Base-by-base conservation (phyloP, 192 early-diverging fungal species). In the Endogone sp. region DNA sequence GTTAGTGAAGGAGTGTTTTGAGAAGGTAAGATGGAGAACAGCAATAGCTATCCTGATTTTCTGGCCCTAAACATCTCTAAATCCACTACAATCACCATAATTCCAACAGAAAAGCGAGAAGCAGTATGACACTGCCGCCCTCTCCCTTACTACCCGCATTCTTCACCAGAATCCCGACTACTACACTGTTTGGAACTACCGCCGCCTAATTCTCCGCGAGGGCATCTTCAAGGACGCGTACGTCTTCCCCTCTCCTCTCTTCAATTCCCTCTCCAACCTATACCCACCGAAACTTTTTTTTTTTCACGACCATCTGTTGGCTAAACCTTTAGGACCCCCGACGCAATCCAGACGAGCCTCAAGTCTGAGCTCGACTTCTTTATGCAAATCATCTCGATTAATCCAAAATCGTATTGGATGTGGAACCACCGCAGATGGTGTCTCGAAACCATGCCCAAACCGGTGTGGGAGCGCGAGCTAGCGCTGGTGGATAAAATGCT, bases 381-480 rank as follows among this genome's bases (percentile, higher is more conserved):
- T 37, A 86, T 92, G 67, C 86, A 90, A 29, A 76, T 88, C 13
- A 82, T 98, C 23, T 74, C 72, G 56, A 81, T 79, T 28, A 92
- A 94, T 68, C 93, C 95, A 54, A 99, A 99, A 75, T 96, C 94
- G 13, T 99, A 99, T 81, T 98, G 94, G 91, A 88, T 97, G 67
- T 99, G 95, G 92, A 93, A 93, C 75, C 98, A 99, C 80, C 89
- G 98, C 20, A 77, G 91, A 60, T 99, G 96, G 96, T 88, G 91
- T 25, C 82, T 99, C 21, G 79, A 88, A 23, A 79, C 78, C 27
- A 89, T 94, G 82, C 91, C 90, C 6, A 63, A 76, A 3, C 91
- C 95, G 16, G 78, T 82, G 29, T 98, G 95, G 95, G 73, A 84
- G 22, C 72, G 75, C 1, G 98, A 99, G 74, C 76, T 98, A 25